These are phyloP conservation scores for Medakamo hakoo DNA, from an alignment of 139 green algal genomes.

Conservation along the genomic window DNA sequence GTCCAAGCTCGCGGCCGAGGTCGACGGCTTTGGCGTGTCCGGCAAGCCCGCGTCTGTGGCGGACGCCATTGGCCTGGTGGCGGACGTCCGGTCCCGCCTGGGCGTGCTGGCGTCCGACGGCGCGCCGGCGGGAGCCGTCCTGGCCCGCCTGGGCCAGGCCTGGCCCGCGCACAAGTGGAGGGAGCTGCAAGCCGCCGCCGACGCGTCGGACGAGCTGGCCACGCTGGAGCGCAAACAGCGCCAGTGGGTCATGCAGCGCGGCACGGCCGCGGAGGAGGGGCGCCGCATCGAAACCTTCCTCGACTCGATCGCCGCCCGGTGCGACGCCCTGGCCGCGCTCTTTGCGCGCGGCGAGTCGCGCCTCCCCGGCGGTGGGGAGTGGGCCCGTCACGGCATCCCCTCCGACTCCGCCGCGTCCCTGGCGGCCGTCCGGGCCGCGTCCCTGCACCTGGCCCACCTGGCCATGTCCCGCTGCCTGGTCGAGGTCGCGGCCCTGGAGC, in stretches of 20 bases:
- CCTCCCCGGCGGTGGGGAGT: too few relatives aligned
- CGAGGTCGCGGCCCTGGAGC: not conserved
- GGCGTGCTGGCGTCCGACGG: not conserved
- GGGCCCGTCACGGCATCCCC: not conserved
- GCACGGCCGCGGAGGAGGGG: conserved; percentile 9
- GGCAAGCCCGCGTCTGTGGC: not conserved
- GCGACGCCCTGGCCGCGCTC: not conserved
- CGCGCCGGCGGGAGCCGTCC: not conserved
- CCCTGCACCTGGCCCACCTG: not conserved
- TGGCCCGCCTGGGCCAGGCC: not conserved
- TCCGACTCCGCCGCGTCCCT: not conserved
- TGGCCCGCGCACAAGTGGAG: not conserved
- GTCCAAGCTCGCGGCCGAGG: not conserved
- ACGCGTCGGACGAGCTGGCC: not conserved
- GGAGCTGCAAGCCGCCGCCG: not conserved
- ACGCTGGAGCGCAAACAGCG: too few relatives aligned
- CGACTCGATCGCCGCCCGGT: conserved; percentile 2
- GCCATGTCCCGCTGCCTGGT: not conserved
- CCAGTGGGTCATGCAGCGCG: not conserved
- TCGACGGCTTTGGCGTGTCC: not conserved
- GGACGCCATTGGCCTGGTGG: not conserved
- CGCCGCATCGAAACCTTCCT: conserved; percentile 10
- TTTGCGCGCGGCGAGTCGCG: not conserved
- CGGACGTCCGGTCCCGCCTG: not conserved
- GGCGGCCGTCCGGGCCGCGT: too few relatives aligned